Evolutionary conservation across 805 yeast species (phyloP), one percentile per base, ranked within the genome.

Genomic region (Tetrapisispora iriomotensis): DNA sequence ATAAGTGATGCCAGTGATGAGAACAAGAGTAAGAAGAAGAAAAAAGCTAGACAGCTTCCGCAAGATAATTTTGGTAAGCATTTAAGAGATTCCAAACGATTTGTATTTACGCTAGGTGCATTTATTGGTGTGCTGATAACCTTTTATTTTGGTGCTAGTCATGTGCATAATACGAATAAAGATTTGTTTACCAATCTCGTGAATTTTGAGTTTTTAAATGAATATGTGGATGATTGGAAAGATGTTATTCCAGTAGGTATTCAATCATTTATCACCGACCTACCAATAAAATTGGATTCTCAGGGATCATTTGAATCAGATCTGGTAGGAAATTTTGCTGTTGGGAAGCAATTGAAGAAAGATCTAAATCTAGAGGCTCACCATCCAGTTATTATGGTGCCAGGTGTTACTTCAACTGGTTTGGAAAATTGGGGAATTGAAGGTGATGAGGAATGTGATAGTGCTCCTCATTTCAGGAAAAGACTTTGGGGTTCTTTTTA

Each of bases 401-500:
- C 98, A 0, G 98, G 98, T 3, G 96, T 90, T 12, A 84, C 85
- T 39, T 83, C 95, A 23, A 88, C 97, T 0, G 96, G 96, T 4
- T 68, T 92, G 27, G 98, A 92, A 60, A 79, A 87, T 36, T 92
- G 98, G 98, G 81, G 94, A 0, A 66, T 84, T 2, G 72, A 67
- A 25, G 87, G 87, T 9, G 72, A 80, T 5, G 74, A 67, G 2
- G 92, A 79, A 6, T 92, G 98, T 58, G 92, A 94, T 4, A 73
- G 86, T 28, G 75, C 79, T 43, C 71, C 78, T 8, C 94, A 90
- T 60, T 92, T 90, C 64, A 70, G 98, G 37, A 88, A 87, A 55
- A 68, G 97, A 48, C 60, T 92, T 41, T 92, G 98, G 98, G 98
- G 98, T 0, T 85, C 96, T 0, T 88, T 87, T 66, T 87, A 84